Base-by-base conservation (phyloP, 495 filamentous ascomycete genomes). In the Penicillium taxi region DNA sequence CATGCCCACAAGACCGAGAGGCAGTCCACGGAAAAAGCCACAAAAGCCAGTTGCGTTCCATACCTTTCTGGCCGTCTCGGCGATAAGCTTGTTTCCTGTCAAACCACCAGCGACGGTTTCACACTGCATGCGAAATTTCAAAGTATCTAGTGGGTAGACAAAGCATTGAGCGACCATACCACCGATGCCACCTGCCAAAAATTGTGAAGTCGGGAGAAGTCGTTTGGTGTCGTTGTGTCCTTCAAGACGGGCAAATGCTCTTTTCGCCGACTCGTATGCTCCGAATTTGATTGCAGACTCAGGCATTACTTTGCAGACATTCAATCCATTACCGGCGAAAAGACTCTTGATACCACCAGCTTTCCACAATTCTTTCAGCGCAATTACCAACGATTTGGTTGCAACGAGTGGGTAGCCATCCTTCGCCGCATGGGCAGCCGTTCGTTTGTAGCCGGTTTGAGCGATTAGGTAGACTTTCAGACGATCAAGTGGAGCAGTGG, bases 51-150 rank as follows among this genome's bases (percentile, higher is more conserved):
- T 80, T 34, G 75, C 73, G 20, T 70, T 72, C 74, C 80, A 88
- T 75, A 96, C 94, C 49, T 86, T 91, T 50, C 70, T 75, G 3
- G 83, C 80, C 3, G 88, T 95, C 14, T 78, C 75, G 24, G 80
- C 56, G 44, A 99, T 85, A 25, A 99, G 79, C 13, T 73, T 74
- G 53, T 93, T 96, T 31, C 91, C 91, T 50, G 74, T 78, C 9
- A 80, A 71, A 14, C 93, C 91, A 22, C 86, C 88, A 48, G 80
- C 67, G 5, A 96, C 86, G 9, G 84, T 88, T 53, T 93, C 85
- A 50, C 90, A 96, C 67, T 99, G 91, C 70, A 96, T 83, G 33
- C 87, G 86, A 54, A 99, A 99, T 68, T 98, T 98, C 33, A 98
- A 68, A 1, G 91, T 99, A 58, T 99, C 91, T 39, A 99, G 77